Conservation (phyloP, 1,284 basidiomycete species). For the Boletus smithii region DNA sequence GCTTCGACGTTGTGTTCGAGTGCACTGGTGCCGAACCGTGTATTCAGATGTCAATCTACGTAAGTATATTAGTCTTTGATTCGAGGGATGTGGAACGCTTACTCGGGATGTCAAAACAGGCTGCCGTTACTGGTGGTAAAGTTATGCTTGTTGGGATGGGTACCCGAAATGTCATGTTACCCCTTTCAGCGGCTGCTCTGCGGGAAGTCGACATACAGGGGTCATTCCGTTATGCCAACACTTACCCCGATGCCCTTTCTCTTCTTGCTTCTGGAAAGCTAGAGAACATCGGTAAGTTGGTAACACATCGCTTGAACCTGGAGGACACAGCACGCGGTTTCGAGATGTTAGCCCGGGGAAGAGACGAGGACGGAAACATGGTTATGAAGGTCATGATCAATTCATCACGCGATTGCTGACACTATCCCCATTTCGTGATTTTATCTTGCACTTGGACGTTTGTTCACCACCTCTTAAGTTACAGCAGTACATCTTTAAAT, state of each 20-base stretch:
- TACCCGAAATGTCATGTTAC: slow-evolving; percentile 75
- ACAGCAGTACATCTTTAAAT: slow-evolving; percentile 13
- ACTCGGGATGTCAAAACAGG: slow-evolving; percentile 41
- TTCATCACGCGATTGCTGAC: slow-evolving; percentile 12
- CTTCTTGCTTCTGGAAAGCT: slow-evolving; percentile 70
- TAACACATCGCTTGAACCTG: slow-evolving; percentile 78
- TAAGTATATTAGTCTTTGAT: slow-evolving; percentile 40
- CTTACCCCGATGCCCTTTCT: slow-evolving; percentile 79
- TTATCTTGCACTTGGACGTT: slow-evolving; percentile 9
- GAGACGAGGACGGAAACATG: slow-evolving; percentile 73
- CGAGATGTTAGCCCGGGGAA: slow-evolving; percentile 71
- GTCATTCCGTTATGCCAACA: slow-evolving; percentile 87
- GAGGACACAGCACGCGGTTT: slow-evolving; percentile 71
- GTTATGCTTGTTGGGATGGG: slow-evolving; percentile 97
- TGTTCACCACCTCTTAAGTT: slow-evolving; percentile 13
- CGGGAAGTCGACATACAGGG: slow-evolving; percentile 94
- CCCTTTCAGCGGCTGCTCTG: slow-evolving; percentile 77
- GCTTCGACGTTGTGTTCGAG: slow-evolving; percentile 91
- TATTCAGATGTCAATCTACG: slow-evolving; percentile 84
- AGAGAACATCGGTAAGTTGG: slow-evolving; percentile 66
- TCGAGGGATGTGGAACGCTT: slow-evolving; percentile 13
- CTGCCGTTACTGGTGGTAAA: slow-evolving; percentile 80
- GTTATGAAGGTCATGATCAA: slow-evolving; percentile 86
- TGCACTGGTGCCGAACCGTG: slow-evolving; percentile 92
- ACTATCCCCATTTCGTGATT: slow-evolving; percentile 4